A percentile compares a stretch with the other conserved stretches of the same genome.
Evolutionary conservation across 495 filamentous ascomycete species (phyloP).

Genomic region (Parmelia sp.): DNA sequence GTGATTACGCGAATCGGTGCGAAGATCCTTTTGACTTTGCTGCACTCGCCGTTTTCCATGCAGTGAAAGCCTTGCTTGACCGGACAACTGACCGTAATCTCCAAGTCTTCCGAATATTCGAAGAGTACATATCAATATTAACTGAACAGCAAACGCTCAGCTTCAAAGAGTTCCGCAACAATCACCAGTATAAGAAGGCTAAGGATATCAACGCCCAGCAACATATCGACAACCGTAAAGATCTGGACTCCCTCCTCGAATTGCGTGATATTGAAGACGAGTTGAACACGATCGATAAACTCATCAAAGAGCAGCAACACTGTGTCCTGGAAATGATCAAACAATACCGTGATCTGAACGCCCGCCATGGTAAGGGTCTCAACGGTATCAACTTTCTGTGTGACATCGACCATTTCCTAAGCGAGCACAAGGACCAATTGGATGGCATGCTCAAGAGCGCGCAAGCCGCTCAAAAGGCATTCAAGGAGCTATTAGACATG

Average conservation of each 20-base stretch:
- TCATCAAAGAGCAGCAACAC: conserved; percentile 52
- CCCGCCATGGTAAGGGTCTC: conserved; percentile 30
- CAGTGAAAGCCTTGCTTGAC: conserved; percentile 56
- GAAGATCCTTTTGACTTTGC: conserved; percentile 58
- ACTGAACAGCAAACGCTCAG: conserved; percentile 58
- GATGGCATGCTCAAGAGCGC: conserved; percentile 52
- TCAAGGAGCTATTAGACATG: conserved; percentile 61
- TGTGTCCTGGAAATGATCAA: conserved; percentile 45
- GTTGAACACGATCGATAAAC: conserved; percentile 49
- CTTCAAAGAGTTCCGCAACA: conserved; percentile 54
- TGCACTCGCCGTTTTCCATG: conserved; percentile 55
- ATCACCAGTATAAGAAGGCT: conserved; percentile 19
- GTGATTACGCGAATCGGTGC: conserved; percentile 57
- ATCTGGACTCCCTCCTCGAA: conserved; percentile 58
- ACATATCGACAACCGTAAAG: conserved; percentile 45
- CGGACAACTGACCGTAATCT: conserved; percentile 52
- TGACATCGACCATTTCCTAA: conserved; percentile 46
- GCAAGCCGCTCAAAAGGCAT: conserved; percentile 40
- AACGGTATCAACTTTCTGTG: conserved; percentile 42
- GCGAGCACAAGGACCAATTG: conserved; percentile 52
- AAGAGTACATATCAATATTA: conserved; percentile 61
- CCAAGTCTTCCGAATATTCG: conserved; percentile 60
- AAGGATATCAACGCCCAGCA: conserved; percentile 19
- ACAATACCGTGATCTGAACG: conserved; percentile 32
- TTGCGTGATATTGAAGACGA: conserved; percentile 64